These are phyloP conservation scores for Leucogyrophana mollusca DNA, from an alignment of 768 basidiomycete genomes.

Conservation along the genomic window DNA sequence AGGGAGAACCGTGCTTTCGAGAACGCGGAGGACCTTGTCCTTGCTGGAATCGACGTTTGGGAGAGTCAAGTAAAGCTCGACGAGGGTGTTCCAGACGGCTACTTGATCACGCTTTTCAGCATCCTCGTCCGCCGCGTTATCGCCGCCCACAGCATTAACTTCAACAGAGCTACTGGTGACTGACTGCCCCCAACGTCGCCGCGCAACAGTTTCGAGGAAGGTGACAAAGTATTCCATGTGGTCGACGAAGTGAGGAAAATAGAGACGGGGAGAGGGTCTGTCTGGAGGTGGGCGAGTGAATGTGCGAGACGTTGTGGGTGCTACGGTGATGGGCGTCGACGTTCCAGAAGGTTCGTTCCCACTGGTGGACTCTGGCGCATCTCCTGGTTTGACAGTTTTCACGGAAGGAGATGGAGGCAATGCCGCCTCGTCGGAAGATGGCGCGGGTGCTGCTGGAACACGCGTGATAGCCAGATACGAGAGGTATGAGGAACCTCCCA, in stretches of 20 bases:
- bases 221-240: conserved; percentile 79
- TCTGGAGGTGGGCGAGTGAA: conserved; percentile 36
- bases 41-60: conserved; percentile 31
- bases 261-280: conserved; percentile 77
- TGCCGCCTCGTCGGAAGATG: conserved; percentile 1
- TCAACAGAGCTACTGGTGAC: conserved; percentile 9
- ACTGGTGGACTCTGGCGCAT: background rate
- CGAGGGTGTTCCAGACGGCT: conserved; percentile 92
- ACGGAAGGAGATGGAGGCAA: conserved; percentile 8
- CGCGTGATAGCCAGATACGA: conserved; percentile 78
- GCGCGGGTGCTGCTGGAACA: conserved; percentile 34
- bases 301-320: conserved; percentile 11
- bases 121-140: conserved; percentile 40
- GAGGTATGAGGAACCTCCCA: conserved; percentile 60
- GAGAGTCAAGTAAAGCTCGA: conserved; percentile 85
- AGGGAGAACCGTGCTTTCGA: conserved; percentile 60
- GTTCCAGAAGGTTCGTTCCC: background rate
- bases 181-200: conserved; percentile 75
- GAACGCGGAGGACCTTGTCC: conserved; percentile 71
- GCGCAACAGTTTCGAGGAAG: conserved; percentile 87
- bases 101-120: conserved; percentile 67
- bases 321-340: conserved; percentile 12
- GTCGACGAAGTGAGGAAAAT: conserved; percentile 94
- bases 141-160: conserved; percentile 12
- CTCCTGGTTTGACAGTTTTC: conserved; percentile 5